Conservation (phyloP, 306 rosid genomes). For the Gastrolobium villosum region DNA sequence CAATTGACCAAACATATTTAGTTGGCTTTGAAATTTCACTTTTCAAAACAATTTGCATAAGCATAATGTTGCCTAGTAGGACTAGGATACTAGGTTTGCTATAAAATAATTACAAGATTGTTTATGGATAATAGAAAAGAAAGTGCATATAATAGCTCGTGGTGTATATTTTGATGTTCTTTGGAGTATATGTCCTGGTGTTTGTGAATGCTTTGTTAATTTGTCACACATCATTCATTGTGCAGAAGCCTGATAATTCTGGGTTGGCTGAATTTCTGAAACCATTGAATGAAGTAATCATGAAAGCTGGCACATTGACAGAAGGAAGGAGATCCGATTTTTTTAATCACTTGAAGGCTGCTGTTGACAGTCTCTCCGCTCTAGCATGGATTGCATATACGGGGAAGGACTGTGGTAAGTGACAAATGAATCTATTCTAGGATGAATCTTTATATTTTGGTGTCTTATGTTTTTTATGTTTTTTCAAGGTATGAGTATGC, state of each 20-base stretch:
- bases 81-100: conserved; percentile 31
- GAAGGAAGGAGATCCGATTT: conserved; percentile 91
- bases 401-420: conserved; percentile 90
- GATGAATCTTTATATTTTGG: conserved; percentile 37
- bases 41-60: background rate
- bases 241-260: conserved; percentile 88
- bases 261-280: conserved; percentile 85
- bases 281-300: conserved; percentile 81
- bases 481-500: conserved; percentile 96
- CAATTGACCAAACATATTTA: background rate
- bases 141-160: conserved; percentile 7
- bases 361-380: conserved; percentile 95
- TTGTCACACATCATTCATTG: conserved; percentile 30
- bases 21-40: conserved; percentile 2
- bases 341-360: conserved; percentile 91
- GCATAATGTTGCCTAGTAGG: conserved; percentile 1
- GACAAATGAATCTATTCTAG: conserved; percentile 32
- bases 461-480: conserved; percentile 42
- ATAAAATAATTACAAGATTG: conserved; percentile 3
- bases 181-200: conserved; percentile 1
- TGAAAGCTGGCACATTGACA: conserved; percentile 68
- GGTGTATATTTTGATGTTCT: background rate
- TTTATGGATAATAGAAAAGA: conserved; percentile 36
- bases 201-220: conserved; percentile 39
- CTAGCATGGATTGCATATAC: conserved; percentile 92